phyloP scores from a whole-genome alignment of 495 filamentous ascomycete species.

The Paragyromitra xinjiangensis region DNA sequence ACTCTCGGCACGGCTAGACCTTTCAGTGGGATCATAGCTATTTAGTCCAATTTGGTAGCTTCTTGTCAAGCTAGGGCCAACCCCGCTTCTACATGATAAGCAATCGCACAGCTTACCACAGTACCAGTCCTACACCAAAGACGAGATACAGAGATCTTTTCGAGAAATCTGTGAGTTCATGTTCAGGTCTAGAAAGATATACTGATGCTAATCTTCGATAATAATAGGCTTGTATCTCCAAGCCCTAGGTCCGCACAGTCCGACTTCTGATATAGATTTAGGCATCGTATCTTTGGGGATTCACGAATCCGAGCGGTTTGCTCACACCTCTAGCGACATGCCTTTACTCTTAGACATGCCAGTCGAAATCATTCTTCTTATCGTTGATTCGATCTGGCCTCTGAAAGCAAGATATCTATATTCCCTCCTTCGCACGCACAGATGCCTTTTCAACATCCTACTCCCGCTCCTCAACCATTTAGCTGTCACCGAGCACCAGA shows the following conservation, averaged over 20 bases:
- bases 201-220: neutral
- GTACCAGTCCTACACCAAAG: neutral
- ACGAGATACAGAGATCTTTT: neutral
- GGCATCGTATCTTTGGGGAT: no score
- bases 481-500: neutral
- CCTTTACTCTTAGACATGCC: slow-evolving; percentile 12
- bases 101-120: neutral
- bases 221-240: neutral
- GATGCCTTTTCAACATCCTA: slow-evolving; percentile 16
- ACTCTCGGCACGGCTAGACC: neutral
- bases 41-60: neutral
- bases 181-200: neutral
- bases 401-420: neutral
- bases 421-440: slow-evolving; percentile 2
- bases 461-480: slow-evolving; percentile 11
- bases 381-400: neutral
- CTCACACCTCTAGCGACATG: neutral
- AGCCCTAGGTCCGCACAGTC: neutral
- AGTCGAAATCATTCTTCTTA: slow-evolving; percentile 8
- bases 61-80: neutral
- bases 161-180: neutral
- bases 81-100: neutral
- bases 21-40: neutral
- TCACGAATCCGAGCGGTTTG: neutral
- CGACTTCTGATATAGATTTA: no score